Percentiles rank a stretch among this genome's conserved stretches.
These are phyloP conservation scores for Hyaloscypha variabilis DNA, from an alignment of 495 filamentous ascomycete genomes.

Conservation along the genomic window DNA sequence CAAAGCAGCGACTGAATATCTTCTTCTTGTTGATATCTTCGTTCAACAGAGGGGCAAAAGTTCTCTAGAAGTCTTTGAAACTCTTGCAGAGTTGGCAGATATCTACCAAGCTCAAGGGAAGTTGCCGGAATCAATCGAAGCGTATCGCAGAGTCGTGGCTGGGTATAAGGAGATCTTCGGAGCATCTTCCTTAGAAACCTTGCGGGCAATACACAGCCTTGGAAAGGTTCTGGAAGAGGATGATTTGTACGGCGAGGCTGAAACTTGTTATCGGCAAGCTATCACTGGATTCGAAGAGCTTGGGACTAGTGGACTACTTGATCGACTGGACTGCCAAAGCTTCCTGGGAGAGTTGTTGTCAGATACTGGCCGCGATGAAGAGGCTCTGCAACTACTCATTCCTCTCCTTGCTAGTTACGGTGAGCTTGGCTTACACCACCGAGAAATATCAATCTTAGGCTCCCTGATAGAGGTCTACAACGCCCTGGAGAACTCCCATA, in stretches of 20 bases:
- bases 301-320: background rate
- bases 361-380: background rate
- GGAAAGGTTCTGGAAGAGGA: conserved; percentile 2
- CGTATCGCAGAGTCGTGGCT: background rate
- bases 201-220: background rate
- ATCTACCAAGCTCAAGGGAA: background rate
- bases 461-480: background rate
- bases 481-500: background rate
- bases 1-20: background rate
- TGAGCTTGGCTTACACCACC: background rate
- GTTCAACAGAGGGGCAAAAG: background rate
- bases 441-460: background rate
- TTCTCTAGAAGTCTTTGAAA: background rate
- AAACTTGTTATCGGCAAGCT: background rate
- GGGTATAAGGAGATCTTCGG: conserved; percentile 1
- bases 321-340: conserved; percentile 5
- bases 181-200: background rate
- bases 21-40: background rate
- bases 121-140: background rate
- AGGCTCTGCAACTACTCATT: background rate
- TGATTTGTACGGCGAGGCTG: background rate
- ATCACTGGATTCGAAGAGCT: conserved; percentile 1
- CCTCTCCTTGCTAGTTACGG: background rate
- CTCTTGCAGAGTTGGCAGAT: background rate
- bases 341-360: background rate